Percentiles rank a stretch among this genome's conserved stretches.
Evolutionary conservation across 2,329 filamentous ascomycete genomes (phyloP).

Genomic region (Penicillium brevicompactum): DNA sequence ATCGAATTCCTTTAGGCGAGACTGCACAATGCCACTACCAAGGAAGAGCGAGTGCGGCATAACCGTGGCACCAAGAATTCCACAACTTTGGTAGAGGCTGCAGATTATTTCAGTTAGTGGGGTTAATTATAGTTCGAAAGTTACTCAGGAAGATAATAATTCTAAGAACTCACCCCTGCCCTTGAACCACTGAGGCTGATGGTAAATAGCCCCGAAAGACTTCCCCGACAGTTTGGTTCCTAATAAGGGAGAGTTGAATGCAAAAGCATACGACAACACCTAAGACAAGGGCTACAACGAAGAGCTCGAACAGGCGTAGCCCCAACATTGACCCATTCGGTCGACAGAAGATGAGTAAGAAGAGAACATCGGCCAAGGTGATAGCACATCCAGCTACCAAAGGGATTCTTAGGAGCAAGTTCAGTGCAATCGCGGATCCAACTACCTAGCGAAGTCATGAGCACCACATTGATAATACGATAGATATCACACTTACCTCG

Average conservation of each 20-base stretch:
- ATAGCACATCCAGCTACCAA: conserved; percentile 59
- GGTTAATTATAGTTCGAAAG: conserved; percentile 2
- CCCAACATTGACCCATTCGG: too few species aligned
- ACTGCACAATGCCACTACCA: conserved; percentile 58
- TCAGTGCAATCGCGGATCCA: conserved; percentile 58
- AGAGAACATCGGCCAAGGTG: conserved; percentile 57
- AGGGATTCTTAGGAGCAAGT: conserved; percentile 55
- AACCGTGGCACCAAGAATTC: conserved; percentile 55
- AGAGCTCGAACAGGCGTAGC: too few species aligned
- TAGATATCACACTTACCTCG: conserved; percentile 56
- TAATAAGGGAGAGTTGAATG: conserved; percentile 57
- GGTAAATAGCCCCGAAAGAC: conserved; percentile 58
- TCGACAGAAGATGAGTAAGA: conserved; percentile 51
- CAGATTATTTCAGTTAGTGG: too few species aligned
- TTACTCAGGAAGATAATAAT: too few species aligned
- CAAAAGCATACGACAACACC: conserved; percentile 60
- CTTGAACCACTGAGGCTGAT: conserved; percentile 30
- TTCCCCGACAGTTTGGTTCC: conserved; percentile 51
- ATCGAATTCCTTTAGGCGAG: conserved; percentile 53
- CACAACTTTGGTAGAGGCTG: conserved; percentile 56
- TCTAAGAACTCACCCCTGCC: too few species aligned
- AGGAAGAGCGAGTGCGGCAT: conserved; percentile 63
- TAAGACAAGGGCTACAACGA: conserved; percentile 54
- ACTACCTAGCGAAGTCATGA: conserved; percentile 51
- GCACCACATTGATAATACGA: too few species aligned